phyloP scores from a whole-genome alignment of 2,329 filamentous ascomycete genomes.

The Arthrobotrys iridis region DNA sequence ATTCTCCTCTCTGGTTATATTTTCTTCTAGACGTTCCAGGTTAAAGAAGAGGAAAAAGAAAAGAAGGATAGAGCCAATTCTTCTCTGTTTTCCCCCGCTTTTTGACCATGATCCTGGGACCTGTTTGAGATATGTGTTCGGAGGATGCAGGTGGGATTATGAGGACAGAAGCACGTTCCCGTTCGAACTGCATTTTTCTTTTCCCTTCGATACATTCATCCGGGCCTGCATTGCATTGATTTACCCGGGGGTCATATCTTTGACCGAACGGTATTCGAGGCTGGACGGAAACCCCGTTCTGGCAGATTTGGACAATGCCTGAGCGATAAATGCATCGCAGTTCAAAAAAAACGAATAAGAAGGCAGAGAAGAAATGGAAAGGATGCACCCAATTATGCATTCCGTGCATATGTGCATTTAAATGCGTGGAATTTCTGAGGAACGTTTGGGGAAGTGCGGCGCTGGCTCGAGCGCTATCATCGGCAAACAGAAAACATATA shows the following conservation, averaged over 20 bases:
- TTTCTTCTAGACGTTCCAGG: constrained; percentile 21
- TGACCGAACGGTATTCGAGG: too few species aligned
- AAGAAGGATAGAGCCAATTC: too few species aligned
- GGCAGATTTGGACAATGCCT: constrained; percentile 12
- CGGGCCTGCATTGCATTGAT: constrained; percentile 32
- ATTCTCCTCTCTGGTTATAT: neutral
- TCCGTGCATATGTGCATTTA: constrained; percentile 30
- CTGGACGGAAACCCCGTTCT: constrained; percentile 8
- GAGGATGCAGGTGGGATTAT: constrained; percentile 51
- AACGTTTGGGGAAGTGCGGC: neutral
- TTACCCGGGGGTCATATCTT: constrained; percentile 42
- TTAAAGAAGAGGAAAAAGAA: neutral
- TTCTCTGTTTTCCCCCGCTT: constrained; percentile 31
- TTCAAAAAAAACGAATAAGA: too few species aligned
- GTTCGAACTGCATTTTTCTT: constrained; percentile 8
- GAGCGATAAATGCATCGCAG: constrained; percentile 35
- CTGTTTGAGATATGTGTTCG: constrained; percentile 43
- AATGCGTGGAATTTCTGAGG: neutral
- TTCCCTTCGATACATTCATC: constrained; percentile 47
- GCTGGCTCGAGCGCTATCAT: neutral
- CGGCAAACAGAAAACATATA: neutral
- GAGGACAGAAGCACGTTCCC: constrained; percentile 43
- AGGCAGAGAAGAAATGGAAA: too few species aligned
- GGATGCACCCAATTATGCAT: constrained; percentile 6
- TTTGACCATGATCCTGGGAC: constrained; percentile 47